Percentiles rank a stretch among this genome's conserved stretches.
Conservation (phyloP, 169 alveolate genomes). For the Cytauxzoon felis region DNA sequence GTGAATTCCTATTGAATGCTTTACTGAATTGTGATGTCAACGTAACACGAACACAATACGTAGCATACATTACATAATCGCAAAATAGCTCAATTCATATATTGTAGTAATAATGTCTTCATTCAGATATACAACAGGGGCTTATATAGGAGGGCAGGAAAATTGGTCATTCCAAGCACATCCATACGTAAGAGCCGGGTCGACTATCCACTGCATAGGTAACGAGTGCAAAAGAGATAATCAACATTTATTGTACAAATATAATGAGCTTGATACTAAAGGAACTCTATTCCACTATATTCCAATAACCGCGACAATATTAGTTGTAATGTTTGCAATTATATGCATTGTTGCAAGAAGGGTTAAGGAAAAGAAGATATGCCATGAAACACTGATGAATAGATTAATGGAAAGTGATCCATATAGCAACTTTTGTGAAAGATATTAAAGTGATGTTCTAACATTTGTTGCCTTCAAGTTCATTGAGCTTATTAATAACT, state of each 20-base stretch:
- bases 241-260: constrained; percentile 12
- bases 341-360: constrained; percentile 12
- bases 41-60: no score
- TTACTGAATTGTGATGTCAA: no score
- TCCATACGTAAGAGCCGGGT: constrained; percentile 30
- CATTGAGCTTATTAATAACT: constrained; percentile 13
- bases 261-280: background rate
- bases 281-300: background rate
- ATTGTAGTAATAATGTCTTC: background rate
- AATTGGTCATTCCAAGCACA: constrained; percentile 26
- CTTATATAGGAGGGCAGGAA: background rate
- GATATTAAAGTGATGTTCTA: background rate
- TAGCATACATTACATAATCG: no score
- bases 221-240: constrained; percentile 10
- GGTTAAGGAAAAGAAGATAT: background rate
- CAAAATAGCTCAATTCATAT: no score
- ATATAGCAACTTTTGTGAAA: background rate
- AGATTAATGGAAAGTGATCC: background rate
- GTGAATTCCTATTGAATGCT: no score
- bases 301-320: background rate
- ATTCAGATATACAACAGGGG: background rate
- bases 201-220: constrained; percentile 24
- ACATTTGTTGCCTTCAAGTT: constrained; percentile 4
- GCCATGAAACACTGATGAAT: constrained; percentile 18
- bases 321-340: background rate